Percentiles rank a stretch among this genome's conserved stretches.
These are phyloP conservation scores for Cystofilobasidium macerans DNA, from an alignment of 768 basidiomycete genomes.

Conservation along the genomic window DNA sequence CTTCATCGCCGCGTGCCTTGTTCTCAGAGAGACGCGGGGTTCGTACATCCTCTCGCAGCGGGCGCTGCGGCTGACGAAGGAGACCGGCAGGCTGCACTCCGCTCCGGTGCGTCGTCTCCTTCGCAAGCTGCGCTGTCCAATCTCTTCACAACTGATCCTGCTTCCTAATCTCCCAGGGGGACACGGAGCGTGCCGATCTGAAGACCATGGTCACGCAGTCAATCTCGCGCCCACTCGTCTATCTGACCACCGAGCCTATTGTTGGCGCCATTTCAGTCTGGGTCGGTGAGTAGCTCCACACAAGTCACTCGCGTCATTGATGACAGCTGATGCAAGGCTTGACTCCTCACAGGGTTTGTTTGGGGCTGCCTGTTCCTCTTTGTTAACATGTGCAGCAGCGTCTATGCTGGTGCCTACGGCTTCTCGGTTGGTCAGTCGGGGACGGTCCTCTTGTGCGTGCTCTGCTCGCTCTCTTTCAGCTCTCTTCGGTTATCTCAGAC, in stretches of 20 bases:
- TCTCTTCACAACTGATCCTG: neutral
- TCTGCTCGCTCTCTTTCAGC: neutral
- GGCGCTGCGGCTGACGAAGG: slow-evolving; percentile 31
- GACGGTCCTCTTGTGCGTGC: slow-evolving; percentile 30
- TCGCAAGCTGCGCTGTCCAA: neutral
- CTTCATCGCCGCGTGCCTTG: slow-evolving; percentile 28
- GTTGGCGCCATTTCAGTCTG: slow-evolving; percentile 33
- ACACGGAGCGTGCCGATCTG: slow-evolving; percentile 31
- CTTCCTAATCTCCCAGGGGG: slow-evolving; percentile 14
- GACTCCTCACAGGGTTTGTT: no score
- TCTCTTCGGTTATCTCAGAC: neutral
- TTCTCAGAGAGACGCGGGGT: slow-evolving; percentile 34
- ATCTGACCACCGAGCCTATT: slow-evolving; percentile 36
- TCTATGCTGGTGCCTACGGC: slow-evolving; percentile 28
- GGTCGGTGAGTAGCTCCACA: no score
- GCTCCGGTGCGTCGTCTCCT: slow-evolving; percentile 19
- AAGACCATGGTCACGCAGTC: slow-evolving; percentile 31
- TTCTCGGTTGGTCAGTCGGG: slow-evolving; percentile 31
- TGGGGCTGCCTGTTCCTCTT: slow-evolving; percentile 36
- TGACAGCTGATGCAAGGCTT: no score
- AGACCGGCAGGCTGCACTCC: slow-evolving; percentile 32
- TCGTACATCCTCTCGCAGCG: slow-evolving; percentile 33
- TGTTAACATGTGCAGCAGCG: slow-evolving; percentile 25
- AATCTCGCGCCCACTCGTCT: slow-evolving; percentile 31
- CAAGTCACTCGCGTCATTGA: no score